Base-by-base conservation (phyloP, 305 asterid species). In the Ajuga reptans region DNA sequence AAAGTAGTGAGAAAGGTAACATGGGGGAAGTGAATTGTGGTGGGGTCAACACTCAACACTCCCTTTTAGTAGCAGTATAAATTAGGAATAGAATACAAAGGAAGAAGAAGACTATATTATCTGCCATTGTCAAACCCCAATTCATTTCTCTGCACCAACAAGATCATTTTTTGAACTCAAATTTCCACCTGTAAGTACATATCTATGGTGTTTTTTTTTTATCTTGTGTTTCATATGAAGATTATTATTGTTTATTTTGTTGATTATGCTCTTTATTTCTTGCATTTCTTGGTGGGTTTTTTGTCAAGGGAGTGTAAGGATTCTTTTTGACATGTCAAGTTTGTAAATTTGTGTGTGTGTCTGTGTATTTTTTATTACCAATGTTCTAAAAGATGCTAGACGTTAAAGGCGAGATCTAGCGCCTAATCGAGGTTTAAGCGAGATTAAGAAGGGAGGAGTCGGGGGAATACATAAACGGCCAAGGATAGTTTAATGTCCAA, bases 21-120 rank as follows among this genome's bases (percentile, higher is more conserved):
- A 78, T 78, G 83, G 81, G 68, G 81, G 68, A 58, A 62, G 64
- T 55, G 71, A 75, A 72, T 75, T 36, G 78, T 72, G 76, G 83
- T 75, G 78, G 83, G 83, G 76, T 53, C 80, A 57, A 34, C 46
- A 57, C 65, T 53, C 80, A 57, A 34, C 46, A 57, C 65, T 54
- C 77, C 10, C 12, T 39, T 79, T 61, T 4, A 27, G 53, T 59
- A 57, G 74, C 76, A 72, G 54, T 72, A 75, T 75, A 75, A 72
- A 68, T 68, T 45, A 45, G 29, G 72, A 62, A 59, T 12, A n/a
- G 6, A 46, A 33, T 15, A 8, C 11, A 39, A 39, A 39, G n/a
- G 11, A 39, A 34, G 43, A 11, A 49, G 15, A 53, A 65, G 49
- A 36, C 51, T 14, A 0, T 27, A 29, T 41, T 74, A 55, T 74